Evolutionary conservation across 192 early-diverging fungal genomes (phyloP), one percentile per base, ranked within the genome.

Genomic region (Gaertneriomyces sp.): DNA sequence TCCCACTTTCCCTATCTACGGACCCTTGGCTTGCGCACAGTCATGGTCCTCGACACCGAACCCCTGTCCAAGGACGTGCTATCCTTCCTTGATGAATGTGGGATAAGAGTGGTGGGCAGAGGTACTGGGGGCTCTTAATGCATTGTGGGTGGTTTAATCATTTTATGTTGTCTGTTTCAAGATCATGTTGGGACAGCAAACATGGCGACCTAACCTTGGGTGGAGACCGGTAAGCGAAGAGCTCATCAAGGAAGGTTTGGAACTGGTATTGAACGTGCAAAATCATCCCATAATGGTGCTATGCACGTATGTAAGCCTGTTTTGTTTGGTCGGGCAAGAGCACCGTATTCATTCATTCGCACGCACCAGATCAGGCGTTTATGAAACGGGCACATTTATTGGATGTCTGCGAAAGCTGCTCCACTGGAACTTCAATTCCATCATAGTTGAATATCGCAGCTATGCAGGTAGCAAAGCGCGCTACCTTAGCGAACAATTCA

Each of bases 371-470:
- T 89, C 94, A 14, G 95, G 95, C 2, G 84, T 95, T 11, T 89
- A 94, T 58, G 96, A 98, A 69, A 98, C 94, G 1, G 96, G 96
- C 6, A 90, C 87, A 4, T 77, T 97, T 45, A 84, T 98, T 53
- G 96, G 95, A 7, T 98, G 96, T 63, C 70, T 98, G 56, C 79
- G 96, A 25, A 94, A 92, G 64, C 75, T 98, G 60, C 92, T 96
- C 72, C 81, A 88, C 41, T 98, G 94, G 95, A 96, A 96, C 70
- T 94, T 98, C 65, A 98, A 93, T 66, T 93, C 94, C 1, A 97
- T 95, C 64, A 84, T 95, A 45, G 88, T 88, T n/a, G 96, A 98
- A 87, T 98, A 96, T 66, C 91, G 91, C n/a, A 86, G 85, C 58
- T 97, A 89, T 79, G 94, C 93, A 5, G 91, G 92, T 6, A 92